Evolutionary conservation across 179 eudicot genomes (phyloP).

Genomic region (Heliamphora ciliata): DNA sequence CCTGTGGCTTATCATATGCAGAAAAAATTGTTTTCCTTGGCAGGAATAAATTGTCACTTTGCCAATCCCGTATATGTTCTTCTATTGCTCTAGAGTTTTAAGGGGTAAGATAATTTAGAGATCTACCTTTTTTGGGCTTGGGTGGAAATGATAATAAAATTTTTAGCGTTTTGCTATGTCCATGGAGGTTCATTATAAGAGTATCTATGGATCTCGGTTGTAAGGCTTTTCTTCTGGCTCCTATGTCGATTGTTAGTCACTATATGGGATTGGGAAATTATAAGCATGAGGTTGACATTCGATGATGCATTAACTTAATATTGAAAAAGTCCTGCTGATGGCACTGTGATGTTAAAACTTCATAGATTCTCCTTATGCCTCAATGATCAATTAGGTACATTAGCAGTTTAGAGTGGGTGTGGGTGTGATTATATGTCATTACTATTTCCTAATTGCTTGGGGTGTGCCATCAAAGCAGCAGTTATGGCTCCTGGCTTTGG

Average conservation of each 20-base stretch:
- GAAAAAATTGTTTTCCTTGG: not conserved
- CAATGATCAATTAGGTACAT: too few species aligned
- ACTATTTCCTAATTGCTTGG: too few species aligned
- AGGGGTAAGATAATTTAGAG: not conserved
- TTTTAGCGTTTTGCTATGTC: not conserved
- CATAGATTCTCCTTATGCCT: too few species aligned
- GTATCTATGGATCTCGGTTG: not conserved
- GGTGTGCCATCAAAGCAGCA: not conserved
- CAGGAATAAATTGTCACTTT: not conserved
- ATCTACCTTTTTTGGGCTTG: not conserved
- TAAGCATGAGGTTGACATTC: not conserved
- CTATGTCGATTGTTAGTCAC: not conserved
- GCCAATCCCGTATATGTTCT: not conserved
- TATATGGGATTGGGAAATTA: not conserved
- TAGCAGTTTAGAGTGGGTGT: too few species aligned
- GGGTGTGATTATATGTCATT: too few species aligned
- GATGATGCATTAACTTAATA: not conserved
- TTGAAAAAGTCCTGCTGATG: not conserved
- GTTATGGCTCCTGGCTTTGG: not conserved
- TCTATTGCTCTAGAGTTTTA: not conserved
- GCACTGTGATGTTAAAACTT: too few species aligned
- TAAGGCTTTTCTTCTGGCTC: not conserved
- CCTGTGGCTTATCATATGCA: not conserved
- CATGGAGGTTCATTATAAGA: not conserved
- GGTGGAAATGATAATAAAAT: not conserved